Evolutionary conservation across 2,329 filamentous ascomycete species (phyloP).

Genomic region (Fusarium sp.): DNA sequence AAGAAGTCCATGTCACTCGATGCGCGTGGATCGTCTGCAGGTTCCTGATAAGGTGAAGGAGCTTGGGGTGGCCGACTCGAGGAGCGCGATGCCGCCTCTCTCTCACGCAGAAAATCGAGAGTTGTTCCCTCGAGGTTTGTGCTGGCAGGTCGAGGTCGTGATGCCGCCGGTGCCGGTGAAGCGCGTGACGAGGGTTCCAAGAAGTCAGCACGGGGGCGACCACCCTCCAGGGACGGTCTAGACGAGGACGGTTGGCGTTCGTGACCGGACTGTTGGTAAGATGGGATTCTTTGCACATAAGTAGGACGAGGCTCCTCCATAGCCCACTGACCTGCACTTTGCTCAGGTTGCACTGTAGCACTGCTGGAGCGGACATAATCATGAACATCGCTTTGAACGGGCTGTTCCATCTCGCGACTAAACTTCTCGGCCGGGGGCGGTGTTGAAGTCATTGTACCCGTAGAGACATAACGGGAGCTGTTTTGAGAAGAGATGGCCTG

Average conservation of each 20-base stretch:
- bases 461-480: slow-evolving; percentile 60
- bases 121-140: slow-evolving; percentile 82
- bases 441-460: slow-evolving; percentile 83
- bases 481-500: slow-evolving; percentile 65
- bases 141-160: slow-evolving; percentile 78
- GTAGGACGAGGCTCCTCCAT: slow-evolving; percentile 36
- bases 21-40: slow-evolving; percentile 52
- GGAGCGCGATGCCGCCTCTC: slow-evolving; percentile 67
- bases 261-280: slow-evolving; percentile 45
- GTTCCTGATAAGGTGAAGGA: slow-evolving; percentile 56
- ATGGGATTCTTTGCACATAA: slow-evolving; percentile 36
- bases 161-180: slow-evolving; percentile 51
- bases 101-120: slow-evolving; percentile 82
- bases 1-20: slow-evolving; percentile 84
- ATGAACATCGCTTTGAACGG: slow-evolving; percentile 33
- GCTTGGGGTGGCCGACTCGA: slow-evolving; percentile 48
- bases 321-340: slow-evolving; percentile 21
- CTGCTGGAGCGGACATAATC: slow-evolving; percentile 46
- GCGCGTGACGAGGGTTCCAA: slow-evolving; percentile 40
- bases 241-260: slow-evolving; percentile 43
- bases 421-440: slow-evolving; percentile 61
- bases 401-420: slow-evolving; percentile 20
- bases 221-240: slow-evolving; percentile 44
- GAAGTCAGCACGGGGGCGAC: slow-evolving; percentile 43
- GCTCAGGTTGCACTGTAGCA: slow-evolving; percentile 43